Base-by-base conservation (phyloP, 2,329 filamentous ascomycete species). In the Stagonosporopsis rhizophila region DNA sequence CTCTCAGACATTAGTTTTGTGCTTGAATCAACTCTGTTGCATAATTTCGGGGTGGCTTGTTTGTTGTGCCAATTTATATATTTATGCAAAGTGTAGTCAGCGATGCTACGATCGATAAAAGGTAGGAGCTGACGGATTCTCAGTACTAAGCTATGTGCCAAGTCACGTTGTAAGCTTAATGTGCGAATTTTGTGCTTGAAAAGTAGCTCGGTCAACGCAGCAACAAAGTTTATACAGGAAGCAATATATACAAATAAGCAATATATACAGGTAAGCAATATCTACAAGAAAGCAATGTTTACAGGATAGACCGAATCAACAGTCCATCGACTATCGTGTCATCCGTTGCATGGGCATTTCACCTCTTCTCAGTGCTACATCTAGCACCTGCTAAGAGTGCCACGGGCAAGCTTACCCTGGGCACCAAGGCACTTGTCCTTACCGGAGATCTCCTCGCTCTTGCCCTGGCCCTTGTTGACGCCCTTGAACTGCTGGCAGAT, bases 401-500 rank as follows among this genome's bases (percentile, higher is more conserved):
- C 50, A 23, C 35, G 37, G 22, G 23, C 41, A 14, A 46, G 19
- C 34, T 52, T 52, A 23, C 50, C 50, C 50, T 52, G 50, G 9
- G 42, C 50, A 32, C 50, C 50, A 23, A 39, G 41, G 41, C 50
- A 52, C 2, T 17, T 46, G 15, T 46, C 34, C 41, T 52, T 41
- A 6, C 50, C 50, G 25, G 22, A 2, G 27, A 46, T 32, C 37
- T 53, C 34, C 1, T 37, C n/a, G 42, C 50, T 53, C 2, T 28
- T 9, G 22, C 15, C 28, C 17, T 34, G 2, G 34, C 42, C 42
- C 41, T 47, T 47, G 50, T 55, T 54, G 40, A 52, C 23, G 17
- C 58, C 58, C 27, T 49, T 48, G 51, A 54, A 58, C 47, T 58
- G 42, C 51, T 58, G 54, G 55, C 58, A 60, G 20, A 60, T 51